phyloP scores from a whole-genome alignment of 2,329 filamentous ascomycete genomes.

The Laburnicola sp. region DNA sequence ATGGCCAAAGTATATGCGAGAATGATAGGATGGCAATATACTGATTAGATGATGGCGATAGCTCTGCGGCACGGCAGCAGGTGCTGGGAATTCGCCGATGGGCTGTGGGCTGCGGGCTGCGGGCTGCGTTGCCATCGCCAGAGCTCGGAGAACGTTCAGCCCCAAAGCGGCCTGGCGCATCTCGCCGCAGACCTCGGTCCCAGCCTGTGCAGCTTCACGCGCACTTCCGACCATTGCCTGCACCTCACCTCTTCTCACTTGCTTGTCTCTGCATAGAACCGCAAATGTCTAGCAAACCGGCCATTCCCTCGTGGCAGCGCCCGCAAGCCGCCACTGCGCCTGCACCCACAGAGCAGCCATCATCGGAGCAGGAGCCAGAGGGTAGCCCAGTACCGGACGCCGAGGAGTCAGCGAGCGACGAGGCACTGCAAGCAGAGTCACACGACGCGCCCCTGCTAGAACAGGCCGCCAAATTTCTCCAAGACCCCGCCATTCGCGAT shows the following conservation, averaged over 20 bases:
- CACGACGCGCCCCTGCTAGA: conserved; percentile 51
- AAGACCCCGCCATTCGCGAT: conserved; percentile 71
- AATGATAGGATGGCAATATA: neutral
- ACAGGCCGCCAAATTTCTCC: conserved; percentile 74
- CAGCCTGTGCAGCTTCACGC: neutral
- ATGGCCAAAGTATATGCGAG: conserved; percentile 14
- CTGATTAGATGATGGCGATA: neutral
- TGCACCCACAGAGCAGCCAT: conserved; percentile 19
- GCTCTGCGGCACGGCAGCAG: neutral
- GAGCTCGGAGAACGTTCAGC: neutral
- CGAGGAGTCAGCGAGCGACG: conserved; percentile 14
- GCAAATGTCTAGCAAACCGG: conserved; percentile 15
- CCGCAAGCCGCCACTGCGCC: conserved; percentile 12
- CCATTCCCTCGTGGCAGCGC: conserved; percentile 45
- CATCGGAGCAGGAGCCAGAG: conserved; percentile 18
- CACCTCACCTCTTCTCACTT: neutral
- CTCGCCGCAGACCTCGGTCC: conserved; percentile 7
- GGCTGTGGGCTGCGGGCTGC: neutral
- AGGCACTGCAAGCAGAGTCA: conserved; percentile 5
- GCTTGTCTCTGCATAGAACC: neutral
- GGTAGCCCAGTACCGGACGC: conserved; percentile 14
- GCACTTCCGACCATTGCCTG: neutral
- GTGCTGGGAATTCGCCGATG: neutral
- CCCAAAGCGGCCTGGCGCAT: conserved; percentile 5
- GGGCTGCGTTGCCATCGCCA: neutral